Evolutionary conservation across 2,329 filamentous ascomycete species (phyloP), one percentile per base, ranked within the genome.

Genomic region (Fusarium sp.): DNA sequence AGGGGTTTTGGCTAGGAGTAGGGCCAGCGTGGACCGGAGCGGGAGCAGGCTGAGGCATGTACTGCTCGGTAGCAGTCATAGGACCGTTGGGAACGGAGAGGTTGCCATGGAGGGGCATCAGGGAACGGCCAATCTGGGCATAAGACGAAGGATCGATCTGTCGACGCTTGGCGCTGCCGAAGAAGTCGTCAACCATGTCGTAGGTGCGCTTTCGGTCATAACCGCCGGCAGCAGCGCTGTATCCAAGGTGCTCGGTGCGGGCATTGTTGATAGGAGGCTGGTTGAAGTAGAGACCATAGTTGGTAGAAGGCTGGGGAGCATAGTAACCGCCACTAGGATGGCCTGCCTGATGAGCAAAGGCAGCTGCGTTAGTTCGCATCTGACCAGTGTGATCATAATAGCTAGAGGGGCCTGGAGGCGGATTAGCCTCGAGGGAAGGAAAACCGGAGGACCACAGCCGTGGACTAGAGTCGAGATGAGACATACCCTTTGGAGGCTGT

Each of bases 111-210:
- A 97, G 88, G 71, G 93, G 93, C 81, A 96, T 89, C 67, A 99
- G 88, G 71, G 95, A 93, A 81, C 96, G 94, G 76, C 95, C 95
- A 73, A 99, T 95, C 80, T 97, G 94, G 64, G 93, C 89, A 83
- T 98, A 98, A n/a, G 93, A 96, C 60, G 88, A 88, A 6, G 95
- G 93, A 81, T 98, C 94, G 75, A 98, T 93, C 77, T 95, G 91
- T 79, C 95, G 93, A 78, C 95, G 94, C 88, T 98, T 98, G 76
- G 95, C 91, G 80, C 94, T 94, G 75, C 93, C 94, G 75, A 98
- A 97, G 85, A 98, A 97, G 81, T 97, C 94, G 80, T 97, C 96
- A 67, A 98, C 86, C 66, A 94, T 93, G 79, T 98, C 95, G 76
- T 92, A 94, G n/a, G 91, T 90, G 71, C 95, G 94, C 85, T 96